phyloP scores from a whole-genome alignment of 225 moss, liverwort and hornwort species.

The Takakia lepidozioides region DNA sequence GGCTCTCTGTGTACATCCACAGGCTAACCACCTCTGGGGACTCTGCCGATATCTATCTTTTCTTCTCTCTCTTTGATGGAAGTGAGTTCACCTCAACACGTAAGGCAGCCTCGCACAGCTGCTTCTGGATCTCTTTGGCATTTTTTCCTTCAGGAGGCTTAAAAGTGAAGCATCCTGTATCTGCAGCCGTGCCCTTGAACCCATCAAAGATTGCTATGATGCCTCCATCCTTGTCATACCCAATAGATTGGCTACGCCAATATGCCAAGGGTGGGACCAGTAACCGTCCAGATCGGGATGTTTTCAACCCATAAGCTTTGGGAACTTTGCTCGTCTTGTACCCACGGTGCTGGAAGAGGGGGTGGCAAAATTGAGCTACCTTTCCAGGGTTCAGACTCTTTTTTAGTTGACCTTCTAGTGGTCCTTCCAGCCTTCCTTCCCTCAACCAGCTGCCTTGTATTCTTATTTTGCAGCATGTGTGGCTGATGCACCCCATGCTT shows the following conservation, averaged over 20 bases:
- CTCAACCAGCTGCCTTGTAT: constrained; percentile 2
- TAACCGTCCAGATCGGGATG: constrained; percentile 45
- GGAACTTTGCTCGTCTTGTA: constrained; percentile 48
- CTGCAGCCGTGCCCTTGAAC: constrained; percentile 46
- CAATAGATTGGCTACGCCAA: constrained; percentile 57
- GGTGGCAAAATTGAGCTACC: constrained; percentile 39
- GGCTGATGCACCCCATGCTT: background rate
- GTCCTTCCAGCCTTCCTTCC: constrained; percentile 10
- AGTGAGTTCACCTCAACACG: too few relatives aligned
- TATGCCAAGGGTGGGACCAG: constrained; percentile 51
- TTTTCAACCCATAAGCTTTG: constrained; percentile 53
- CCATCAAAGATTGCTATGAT: constrained; percentile 59
- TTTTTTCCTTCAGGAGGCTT: constrained; percentile 46
- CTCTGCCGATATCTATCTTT: too few relatives aligned
- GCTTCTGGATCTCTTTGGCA: constrained; percentile 43
- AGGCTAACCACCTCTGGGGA: too few relatives aligned
- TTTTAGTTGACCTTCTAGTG: constrained; percentile 14
- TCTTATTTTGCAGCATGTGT: background rate
- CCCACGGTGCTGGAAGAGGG: constrained; percentile 48
- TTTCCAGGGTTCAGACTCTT: constrained; percentile 22
- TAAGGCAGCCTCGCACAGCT: constrained; percentile 41
- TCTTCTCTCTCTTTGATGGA: too few relatives aligned
- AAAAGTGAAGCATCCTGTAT: constrained; percentile 52
- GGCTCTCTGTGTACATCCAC: too few relatives aligned
- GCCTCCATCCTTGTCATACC: constrained; percentile 56